Conservation (phyloP, 2,329 filamentous ascomycete species). For the Pseudocercospora crystallina region DNA sequence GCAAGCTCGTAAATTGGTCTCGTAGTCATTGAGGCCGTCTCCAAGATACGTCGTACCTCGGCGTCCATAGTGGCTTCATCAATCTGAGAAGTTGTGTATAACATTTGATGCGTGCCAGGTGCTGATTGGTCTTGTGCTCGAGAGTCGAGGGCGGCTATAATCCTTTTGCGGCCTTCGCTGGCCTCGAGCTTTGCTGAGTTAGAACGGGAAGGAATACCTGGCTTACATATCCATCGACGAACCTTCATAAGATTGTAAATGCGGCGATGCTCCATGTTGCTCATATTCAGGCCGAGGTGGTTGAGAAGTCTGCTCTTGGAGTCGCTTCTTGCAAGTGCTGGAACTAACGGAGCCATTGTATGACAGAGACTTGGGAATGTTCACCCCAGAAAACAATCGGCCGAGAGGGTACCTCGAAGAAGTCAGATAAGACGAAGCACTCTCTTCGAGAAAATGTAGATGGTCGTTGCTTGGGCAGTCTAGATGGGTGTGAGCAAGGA, state of each 20-base stretch:
- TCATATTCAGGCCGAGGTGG: slow-evolving; percentile 40
- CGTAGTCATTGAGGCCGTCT: slow-evolving; percentile 35
- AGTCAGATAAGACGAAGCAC: neutral
- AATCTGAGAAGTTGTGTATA: slow-evolving; percentile 19
- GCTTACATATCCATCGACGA: neutral
- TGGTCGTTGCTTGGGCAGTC: no score
- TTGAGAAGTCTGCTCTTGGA: slow-evolving; percentile 42
- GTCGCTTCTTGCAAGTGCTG: slow-evolving; percentile 40
- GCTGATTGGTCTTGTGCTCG: neutral
- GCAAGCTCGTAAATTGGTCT: slow-evolving; percentile 41
- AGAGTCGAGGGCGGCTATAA: slow-evolving; percentile 34
- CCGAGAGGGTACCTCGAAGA: neutral
- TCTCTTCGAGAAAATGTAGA: no score
- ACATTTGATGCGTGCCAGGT: neutral
- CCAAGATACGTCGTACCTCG: slow-evolving; percentile 14
- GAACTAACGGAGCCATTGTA: slow-evolving; percentile 25
- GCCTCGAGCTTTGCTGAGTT: slow-evolving; percentile 40
- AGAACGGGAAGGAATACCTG: neutral
- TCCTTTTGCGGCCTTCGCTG: slow-evolving; percentile 37
- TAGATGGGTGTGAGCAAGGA: no score
- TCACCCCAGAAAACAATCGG: neutral
- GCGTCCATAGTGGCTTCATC: slow-evolving; percentile 25
- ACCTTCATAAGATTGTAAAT: slow-evolving; percentile 46
- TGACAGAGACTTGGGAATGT: no score
- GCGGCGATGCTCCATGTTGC: slow-evolving; percentile 30